A percentile compares a stretch with the other conserved stretches of the same genome.
Evolutionary conservation across 2,329 filamentous ascomycete species (phyloP).

Genomic region (Fusarium globosum): DNA sequence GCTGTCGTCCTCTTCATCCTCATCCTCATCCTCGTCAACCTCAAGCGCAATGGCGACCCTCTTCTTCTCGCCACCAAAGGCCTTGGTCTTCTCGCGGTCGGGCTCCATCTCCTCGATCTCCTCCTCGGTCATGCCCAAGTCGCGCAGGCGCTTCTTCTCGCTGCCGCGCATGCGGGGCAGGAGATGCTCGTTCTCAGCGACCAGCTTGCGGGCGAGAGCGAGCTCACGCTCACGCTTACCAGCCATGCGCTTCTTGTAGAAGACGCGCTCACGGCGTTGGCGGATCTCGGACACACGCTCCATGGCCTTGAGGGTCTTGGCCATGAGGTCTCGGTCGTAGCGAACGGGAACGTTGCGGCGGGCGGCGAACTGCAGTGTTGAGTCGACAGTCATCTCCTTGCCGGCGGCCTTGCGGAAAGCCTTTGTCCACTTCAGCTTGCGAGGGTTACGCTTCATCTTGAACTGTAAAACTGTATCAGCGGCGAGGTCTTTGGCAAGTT

Average conservation of each 20-base stretch:
- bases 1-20: slow-evolving; percentile 48
- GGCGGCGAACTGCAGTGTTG: slow-evolving; percentile 89
- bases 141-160: slow-evolving; percentile 69
- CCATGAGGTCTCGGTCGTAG: slow-evolving; percentile 93
- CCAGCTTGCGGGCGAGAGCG: slow-evolving; percentile 84
- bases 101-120: slow-evolving; percentile 61
- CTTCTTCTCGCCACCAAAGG: slow-evolving; percentile 58
- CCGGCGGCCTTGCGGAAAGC: slow-evolving; percentile 83
- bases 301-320: slow-evolving; percentile 92
- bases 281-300: slow-evolving; percentile 88
- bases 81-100: slow-evolving; percentile 51
- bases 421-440: slow-evolving; percentile 98
- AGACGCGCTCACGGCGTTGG: slow-evolving; percentile 83
- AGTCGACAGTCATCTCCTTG: slow-evolving; percentile 93
- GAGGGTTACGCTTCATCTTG: slow-evolving; percentile 98
- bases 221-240: slow-evolving; percentile 88
- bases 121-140: slow-evolving; percentile 61
- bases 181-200: slow-evolving; percentile 92
- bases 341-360: slow-evolving; percentile 94
- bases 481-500: not conserved
- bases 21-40: slow-evolving; percentile 50
- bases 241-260: slow-evolving; percentile 94
- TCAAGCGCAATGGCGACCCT: slow-evolving; percentile 50
- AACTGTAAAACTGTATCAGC: slow-evolving; percentile 62
- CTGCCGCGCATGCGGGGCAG: slow-evolving; percentile 77